Base-by-base conservation (phyloP, 116 monocot genomes). In the Phalaenopsis hybrid region DNA sequence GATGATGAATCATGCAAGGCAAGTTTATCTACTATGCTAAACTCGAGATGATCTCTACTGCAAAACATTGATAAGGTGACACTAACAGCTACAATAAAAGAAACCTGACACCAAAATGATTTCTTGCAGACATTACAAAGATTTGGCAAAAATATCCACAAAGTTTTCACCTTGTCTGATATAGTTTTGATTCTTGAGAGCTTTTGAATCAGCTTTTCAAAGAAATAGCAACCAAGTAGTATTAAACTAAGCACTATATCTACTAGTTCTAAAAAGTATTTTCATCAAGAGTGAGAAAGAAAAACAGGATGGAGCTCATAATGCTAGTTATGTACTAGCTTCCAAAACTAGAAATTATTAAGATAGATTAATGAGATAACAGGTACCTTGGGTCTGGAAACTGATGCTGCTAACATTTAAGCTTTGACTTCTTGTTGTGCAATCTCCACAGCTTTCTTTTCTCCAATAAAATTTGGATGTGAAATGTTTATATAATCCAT, bases 401-500 rank as follows among this genome's bases (percentile, higher is more conserved):
- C 34, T 55, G 90, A 79, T 58, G 86, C 74, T 33, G 86, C 69
- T 78, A 79, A 20, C 80, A 85, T 92, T 81, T 91, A 86, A 58
- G 88, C 81, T 81, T 90, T 99, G 41, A 92, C 85, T 89, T 94
- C 89, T 69, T 99, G 99, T 75, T 91, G 88, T 63, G 94, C 96
- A 81, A 86, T 58, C 77, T 99, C 99, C 45, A 92, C 86, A 80
- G 96, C 96, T 68, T 92, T 99, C 52, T 86, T 94, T 67, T 94
- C 99, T 33, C 99, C 99, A 84, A 96, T 85, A 79, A 99, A 99
- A 89, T 86, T 94, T 77, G 94, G 94, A 87, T 99, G 99, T 12
- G 99, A 94, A 23, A 94, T 99, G 79, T 99, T 99, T 83, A 99
- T 99, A 74, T 99, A 99, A 88, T 99, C 99, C 92, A 90, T 94